Percentiles rank a stretch among this genome's conserved stretches.
Conservation (phyloP, 257 asterid genomes). For the Gynochthodes officinalis region DNA sequence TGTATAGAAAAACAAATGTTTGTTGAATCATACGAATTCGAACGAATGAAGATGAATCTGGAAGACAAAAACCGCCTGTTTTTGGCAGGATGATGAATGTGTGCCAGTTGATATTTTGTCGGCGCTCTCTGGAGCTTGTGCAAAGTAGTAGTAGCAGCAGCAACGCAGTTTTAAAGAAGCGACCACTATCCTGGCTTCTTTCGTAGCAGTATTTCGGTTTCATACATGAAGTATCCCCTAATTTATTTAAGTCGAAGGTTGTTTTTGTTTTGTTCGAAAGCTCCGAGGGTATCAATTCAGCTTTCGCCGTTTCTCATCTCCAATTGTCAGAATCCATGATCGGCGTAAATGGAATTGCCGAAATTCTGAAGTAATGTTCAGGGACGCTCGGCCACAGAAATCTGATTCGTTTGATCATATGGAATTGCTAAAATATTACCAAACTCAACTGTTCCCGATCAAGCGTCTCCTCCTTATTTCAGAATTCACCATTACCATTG, state of each 20-base stretch:
- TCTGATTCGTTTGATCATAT: neutral
- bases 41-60: neutral
- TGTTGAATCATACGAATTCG: neutral
- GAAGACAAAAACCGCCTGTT: neutral
- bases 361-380: too few relatives aligned
- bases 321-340: too few relatives aligned
- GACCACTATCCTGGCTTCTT: too few relatives aligned
- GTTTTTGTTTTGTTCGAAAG: constrained; percentile 2
- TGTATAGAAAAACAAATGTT: too few relatives aligned
- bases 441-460: neutral
- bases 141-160: too few relatives aligned
- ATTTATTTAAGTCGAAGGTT: neutral
- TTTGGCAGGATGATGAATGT: too few relatives aligned
- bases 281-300: neutral
- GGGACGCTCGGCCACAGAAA: neutral
- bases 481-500: neutral
- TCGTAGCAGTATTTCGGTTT: neutral
- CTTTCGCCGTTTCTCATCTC: neutral
- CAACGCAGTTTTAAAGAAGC: too few relatives aligned
- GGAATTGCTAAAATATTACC: neutral
- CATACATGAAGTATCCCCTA: neutral
- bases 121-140: too few relatives aligned
- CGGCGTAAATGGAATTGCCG: too few relatives aligned
- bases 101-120: neutral
- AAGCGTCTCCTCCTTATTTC: neutral